Evolutionary conservation across 176 grass and related monocot species (phyloP), one percentile per base, ranked within the genome.

Genomic region (Melocanna baccifera): DNA sequence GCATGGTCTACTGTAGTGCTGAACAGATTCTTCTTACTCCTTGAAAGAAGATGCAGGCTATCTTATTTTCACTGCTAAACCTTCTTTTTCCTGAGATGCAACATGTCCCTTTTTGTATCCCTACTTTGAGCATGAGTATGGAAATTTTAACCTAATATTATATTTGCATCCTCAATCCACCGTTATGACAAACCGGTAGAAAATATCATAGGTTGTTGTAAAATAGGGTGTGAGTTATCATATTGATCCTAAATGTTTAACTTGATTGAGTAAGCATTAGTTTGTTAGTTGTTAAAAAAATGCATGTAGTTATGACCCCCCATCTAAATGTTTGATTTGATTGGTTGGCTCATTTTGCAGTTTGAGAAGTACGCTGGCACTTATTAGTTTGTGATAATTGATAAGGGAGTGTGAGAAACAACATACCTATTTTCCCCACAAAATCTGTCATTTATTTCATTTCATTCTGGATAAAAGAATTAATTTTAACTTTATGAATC

Each of bases 11-110:
- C 1, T 36, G 34, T 36, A 36, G 34, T 36, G 34, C 2, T 36
- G 34, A 29, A 43, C 29, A 75, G 29, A 78, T 78, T 71, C 45
- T 58, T 88, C 67, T 79, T 41, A 79, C 47, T 86, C 11, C 86
- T 79, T 77, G 22, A 36, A 47, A 56, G 23, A 64, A 12, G n/a
- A 74, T 59, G 67, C 6, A 7, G 1, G 14, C 50, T 2, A 56
- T 84, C 37, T 55, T 57, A 0, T 86, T 79, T 75, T 40, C 16
- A 43, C 39, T 23, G 20, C 58, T 79, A n/a, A n/a, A n/a, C n/a
- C n/a, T n/a, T n/a, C n/a, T n/a, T n/a, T n/a, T n/a, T n/a, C n/a
- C n/a, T n/a, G n/a, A n/a, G n/a, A n/a, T n/a, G 12, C 34, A 69
- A 55, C 39, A 22, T 62, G 4, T 41, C 59, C 22, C 1, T 11